These are phyloP conservation scores for Drosera capensis DNA, from an alignment of 148 eudicot genomes.

Conservation along the genomic window DNA sequence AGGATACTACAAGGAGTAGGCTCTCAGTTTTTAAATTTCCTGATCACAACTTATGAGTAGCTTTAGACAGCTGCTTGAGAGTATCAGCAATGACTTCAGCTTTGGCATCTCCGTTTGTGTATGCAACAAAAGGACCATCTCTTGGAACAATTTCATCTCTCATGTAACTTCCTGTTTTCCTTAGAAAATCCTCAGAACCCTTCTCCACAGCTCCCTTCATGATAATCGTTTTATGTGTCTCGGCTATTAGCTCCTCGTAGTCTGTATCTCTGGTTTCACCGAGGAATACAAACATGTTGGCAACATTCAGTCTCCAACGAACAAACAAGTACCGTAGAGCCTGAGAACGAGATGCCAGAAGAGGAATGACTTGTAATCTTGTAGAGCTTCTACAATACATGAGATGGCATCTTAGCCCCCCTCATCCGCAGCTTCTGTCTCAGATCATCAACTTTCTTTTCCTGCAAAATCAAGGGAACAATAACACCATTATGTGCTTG, in stretches of 20 bases:
- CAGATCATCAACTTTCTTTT: conserved; percentile 53
- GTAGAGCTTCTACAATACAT: conserved; percentile 71
- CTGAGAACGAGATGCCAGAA: conserved; percentile 69
- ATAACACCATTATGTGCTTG: neutral
- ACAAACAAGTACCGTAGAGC: conserved; percentile 68
- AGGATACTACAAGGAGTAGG: too few species aligned
- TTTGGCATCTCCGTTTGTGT: conserved; percentile 14
- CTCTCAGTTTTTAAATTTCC: too few species aligned
- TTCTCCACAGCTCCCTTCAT: conserved; percentile 42
- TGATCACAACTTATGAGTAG: too few species aligned
- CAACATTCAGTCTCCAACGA: conserved; percentile 63
- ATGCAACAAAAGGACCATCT: conserved; percentile 38
- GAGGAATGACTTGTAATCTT: conserved; percentile 65
- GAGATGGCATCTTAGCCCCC: conserved; percentile 66
- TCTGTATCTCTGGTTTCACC: conserved; percentile 77
- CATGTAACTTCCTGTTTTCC: conserved; percentile 43
- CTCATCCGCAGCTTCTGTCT: conserved; percentile 75
- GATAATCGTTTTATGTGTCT: conserved; percentile 55
- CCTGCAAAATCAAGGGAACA: conserved; percentile 22
- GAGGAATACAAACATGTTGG: conserved; percentile 53
- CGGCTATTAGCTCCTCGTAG: conserved; percentile 53
- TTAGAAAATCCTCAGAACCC: conserved; percentile 46
- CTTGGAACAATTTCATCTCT: conserved; percentile 49
- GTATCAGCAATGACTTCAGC: conserved; percentile 37
- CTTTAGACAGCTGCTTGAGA: conserved; percentile 33